These are phyloP conservation scores for Phalaenopsis equestris DNA, from an alignment of 106 monocot genomes.

Conservation along the genomic window DNA sequence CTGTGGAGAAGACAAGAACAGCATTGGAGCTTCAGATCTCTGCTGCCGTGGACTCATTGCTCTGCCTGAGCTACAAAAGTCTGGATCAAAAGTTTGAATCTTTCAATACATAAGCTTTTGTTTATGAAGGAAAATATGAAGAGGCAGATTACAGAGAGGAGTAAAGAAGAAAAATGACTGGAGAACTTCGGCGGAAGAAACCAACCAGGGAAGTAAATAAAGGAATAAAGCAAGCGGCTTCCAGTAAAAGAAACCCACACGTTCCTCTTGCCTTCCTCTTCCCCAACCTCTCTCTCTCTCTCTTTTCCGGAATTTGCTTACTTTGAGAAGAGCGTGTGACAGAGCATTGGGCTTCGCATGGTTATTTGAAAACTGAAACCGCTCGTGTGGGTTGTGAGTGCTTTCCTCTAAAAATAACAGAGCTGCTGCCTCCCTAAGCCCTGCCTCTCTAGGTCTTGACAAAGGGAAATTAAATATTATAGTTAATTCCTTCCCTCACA, in stretches of 20 bases:
- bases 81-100: background rate
- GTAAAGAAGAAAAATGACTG: background rate
- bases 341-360: background rate
- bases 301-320: background rate
- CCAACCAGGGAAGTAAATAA: background rate
- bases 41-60: background rate
- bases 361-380: background rate
- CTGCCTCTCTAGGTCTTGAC: background rate
- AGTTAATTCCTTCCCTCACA: background rate
- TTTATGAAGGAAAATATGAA: background rate
- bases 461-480: background rate
- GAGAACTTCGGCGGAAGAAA: background rate
- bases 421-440: background rate
- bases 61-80: background rate
- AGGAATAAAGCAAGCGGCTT: background rate
- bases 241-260: constrained; percentile 1
- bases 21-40: background rate
- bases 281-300: background rate
- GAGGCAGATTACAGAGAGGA: background rate
- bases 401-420: background rate
- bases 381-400: background rate
- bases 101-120: background rate
- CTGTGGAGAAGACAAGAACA: background rate
- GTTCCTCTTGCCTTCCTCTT: background rate
- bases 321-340: too few relatives aligned